Percentiles rank a stretch among this genome's conserved stretches.
Conservation (phyloP, 352 stramenopile species). For the Pelagophyceae sp. region DNA sequence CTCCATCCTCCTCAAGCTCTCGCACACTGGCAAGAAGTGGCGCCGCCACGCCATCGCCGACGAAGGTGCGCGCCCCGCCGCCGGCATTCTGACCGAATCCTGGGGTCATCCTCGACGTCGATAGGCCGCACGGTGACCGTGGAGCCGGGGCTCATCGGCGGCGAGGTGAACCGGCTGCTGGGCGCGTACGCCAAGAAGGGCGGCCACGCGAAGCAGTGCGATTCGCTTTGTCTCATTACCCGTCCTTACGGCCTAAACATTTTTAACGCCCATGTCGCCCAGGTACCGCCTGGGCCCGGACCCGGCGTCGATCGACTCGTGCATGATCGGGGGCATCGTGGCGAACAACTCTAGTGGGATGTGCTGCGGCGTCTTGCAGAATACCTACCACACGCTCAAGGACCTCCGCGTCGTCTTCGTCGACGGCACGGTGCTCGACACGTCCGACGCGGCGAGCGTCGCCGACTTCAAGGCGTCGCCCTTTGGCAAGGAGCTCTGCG, state of each 20-base stretch:
- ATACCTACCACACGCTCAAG: conserved; percentile 17
- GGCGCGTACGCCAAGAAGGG: not conserved
- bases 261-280: too few species aligned
- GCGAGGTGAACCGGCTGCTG: conserved; percentile 12
- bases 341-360: conserved; percentile 6
- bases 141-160: conserved; percentile 10
- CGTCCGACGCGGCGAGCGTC: not conserved
- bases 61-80: not conserved
- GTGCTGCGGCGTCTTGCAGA: conserved; percentile 14
- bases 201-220: not conserved
- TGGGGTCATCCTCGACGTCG: not conserved
- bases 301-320: conserved; percentile 17
- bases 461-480: not conserved
- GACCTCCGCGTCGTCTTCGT: conserved; percentile 6
- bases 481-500: not conserved
- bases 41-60: conserved; percentile 6
- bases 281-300: conserved; percentile 10
- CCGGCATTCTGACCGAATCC: too few species aligned
- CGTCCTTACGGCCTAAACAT: too few species aligned
- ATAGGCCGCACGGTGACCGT: conserved; percentile 1
- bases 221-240: too few species aligned
- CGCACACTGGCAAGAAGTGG: conserved; percentile 15
- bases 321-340: conserved; percentile 19
- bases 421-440: conserved; percentile 4
- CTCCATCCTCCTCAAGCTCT: conserved; percentile 13